phyloP scores from a whole-genome alignment of 2,329 filamentous ascomycete genomes.

The Fusarium bactridioides region DNA sequence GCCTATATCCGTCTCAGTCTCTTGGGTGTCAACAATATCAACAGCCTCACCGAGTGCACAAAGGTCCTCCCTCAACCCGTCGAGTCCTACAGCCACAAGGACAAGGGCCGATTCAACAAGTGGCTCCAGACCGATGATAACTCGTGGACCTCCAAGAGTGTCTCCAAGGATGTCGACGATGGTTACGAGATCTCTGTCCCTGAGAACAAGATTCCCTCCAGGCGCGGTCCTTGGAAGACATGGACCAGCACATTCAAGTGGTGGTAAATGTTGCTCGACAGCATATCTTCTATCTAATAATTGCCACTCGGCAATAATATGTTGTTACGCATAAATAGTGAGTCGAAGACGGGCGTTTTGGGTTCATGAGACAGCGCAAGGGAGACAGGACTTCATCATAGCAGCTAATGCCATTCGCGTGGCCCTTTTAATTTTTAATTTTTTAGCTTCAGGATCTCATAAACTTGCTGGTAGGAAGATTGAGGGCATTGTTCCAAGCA shows the following conservation, averaged over 20 bases:
- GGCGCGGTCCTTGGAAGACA: constrained; percentile 23
- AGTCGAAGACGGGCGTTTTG: constrained; percentile 5
- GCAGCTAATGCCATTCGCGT: not conserved
- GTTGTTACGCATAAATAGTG: not conserved
- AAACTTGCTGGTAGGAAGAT: not conserved
- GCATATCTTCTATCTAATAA: not conserved
- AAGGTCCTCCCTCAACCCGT: constrained; percentile 54
- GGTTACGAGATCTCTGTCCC: constrained; percentile 37
- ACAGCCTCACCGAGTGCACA: constrained; percentile 63
- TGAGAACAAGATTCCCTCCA: constrained; percentile 33
- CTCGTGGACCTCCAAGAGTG: constrained; percentile 40
- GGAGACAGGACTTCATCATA: constrained; percentile 11
- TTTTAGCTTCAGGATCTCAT: not conserved
- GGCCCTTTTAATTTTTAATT: constrained; percentile 9
- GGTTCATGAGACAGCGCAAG: constrained; percentile 7
- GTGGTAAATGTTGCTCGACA: constrained; percentile 9
- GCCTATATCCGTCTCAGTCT: constrained; percentile 63
- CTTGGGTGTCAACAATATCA: constrained; percentile 65
- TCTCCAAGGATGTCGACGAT: constrained; percentile 33
- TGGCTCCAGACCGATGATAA: constrained; percentile 42
- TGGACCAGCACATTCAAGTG: constrained; percentile 19
- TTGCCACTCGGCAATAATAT: not conserved
- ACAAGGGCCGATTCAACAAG: constrained; percentile 36
- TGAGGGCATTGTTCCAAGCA: not conserved
- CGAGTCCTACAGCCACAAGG: constrained; percentile 24